Percentiles rank a stretch among this genome's conserved stretches.
Evolutionary conservation across 129 eudicot species (phyloP).

Genomic region (carrot (Daucus carota)): DNA sequence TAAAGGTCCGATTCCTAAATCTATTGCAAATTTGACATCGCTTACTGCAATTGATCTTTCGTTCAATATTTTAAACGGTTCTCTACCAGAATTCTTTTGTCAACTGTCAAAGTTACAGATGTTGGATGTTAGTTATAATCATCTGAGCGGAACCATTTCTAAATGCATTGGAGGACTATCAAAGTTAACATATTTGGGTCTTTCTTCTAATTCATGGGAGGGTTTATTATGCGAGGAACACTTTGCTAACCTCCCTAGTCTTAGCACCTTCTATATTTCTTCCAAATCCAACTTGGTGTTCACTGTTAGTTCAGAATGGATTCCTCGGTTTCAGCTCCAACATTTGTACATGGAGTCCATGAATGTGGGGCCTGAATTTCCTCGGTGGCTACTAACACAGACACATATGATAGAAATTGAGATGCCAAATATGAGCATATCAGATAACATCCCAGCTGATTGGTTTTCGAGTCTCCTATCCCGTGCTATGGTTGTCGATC

Average conservation of each 20-base stretch:
- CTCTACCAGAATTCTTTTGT: neutral
- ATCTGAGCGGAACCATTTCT: neutral
- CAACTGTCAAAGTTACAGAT: neutral
- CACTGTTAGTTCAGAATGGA: neutral
- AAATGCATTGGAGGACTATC: neutral
- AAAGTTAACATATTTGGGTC: neutral
- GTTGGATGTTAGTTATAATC: neutral
- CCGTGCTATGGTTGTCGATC: neutral
- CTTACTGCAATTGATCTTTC: neutral
- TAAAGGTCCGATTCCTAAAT: neutral
- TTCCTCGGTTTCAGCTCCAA: neutral
- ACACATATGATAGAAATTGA: neutral
- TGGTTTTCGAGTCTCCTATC: neutral
- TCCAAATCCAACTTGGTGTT: neutral
- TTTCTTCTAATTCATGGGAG: neutral
- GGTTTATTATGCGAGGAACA: neutral
- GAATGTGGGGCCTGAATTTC: neutral
- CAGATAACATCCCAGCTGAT: slow-evolving; percentile 9
- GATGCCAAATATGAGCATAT: neutral
- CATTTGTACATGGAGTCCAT: neutral
- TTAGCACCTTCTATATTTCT: neutral
- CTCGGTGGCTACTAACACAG: slow-evolving; percentile 9
- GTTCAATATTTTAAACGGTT: neutral
- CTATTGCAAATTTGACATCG: neutral
- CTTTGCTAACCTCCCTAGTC: neutral